Evolutionary conservation across 805 yeast genomes (phyloP), one percentile per base, ranked within the genome.

Genomic region (Schizosaccharomyces lindneri): DNA sequence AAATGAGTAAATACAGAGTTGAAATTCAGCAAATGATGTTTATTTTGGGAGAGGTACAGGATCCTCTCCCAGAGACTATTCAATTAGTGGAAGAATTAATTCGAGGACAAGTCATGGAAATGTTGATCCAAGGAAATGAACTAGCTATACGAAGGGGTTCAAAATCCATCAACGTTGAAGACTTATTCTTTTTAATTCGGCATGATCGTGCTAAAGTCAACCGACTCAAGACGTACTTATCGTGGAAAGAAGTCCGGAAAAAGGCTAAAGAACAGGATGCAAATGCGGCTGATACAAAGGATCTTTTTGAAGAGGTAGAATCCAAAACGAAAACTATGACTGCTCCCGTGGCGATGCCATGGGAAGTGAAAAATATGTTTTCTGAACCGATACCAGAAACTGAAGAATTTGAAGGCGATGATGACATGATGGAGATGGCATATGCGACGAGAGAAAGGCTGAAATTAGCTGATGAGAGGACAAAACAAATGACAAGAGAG

Each of bases 21-120:
- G 98, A 93, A 74, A 93, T 93, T 68, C 98, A 93, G 72, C 93
- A 74, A 74, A 93, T 93, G 98, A 93, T 93, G 98, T 93, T 93
- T 75, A 98, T 93, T 62, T 79, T 84, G 62, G 98, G 98, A 2
- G 97, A 93, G 70, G 81, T 93, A 0, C 86, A 85, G 66, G 98
- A 93, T 67, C 94, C 97, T 1, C 95, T 97, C 0, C 78, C 84
- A 17, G 95, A 86, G 65, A 87, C 97, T 0, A 85, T 96, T 0
- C 81, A 90, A n/a, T 73, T 93, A 61, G 87, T 90, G 55, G 98
- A 93, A 70, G 97, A 93, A 69, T 87, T 93, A 59, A 97, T 93
- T 1, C 77, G 94, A 57, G 93, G 93, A 0, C 98, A 93, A 71
- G 97, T 93, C 46, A 83, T 89, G 55, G 96, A 90, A 68, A 81